Base-by-base conservation (phyloP, 2,329 filamentous ascomycete species). In the Colletotrichum tropicale region DNA sequence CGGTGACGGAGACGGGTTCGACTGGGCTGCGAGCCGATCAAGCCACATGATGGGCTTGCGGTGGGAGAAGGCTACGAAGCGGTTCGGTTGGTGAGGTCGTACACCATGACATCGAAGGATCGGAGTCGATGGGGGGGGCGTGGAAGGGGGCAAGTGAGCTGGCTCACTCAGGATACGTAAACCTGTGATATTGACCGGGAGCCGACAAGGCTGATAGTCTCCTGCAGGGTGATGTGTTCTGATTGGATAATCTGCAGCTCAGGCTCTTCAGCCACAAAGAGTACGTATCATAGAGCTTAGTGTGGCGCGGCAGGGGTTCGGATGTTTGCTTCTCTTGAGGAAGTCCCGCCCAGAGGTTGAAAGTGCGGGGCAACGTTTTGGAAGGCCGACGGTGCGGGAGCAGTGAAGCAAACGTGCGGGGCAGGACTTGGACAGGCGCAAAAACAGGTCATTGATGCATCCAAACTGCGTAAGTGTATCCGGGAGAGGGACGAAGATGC, bases 11-110 rank as follows among this genome's bases (percentile, higher is more conserved):
- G 85, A 91, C 87, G 83, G 91, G 78, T 78, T 92, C 73, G 93
- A 90, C 84, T 94, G 93, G 80, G 90, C 92, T 78, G 94, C 93
- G 78, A 98, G 92, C 83, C 96, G 94, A 87, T 98, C 96, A 82
- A 98, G 92, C 96, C 96, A 98, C 95, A 98, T 98, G 80, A 80
- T 78, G 75, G 76, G 61, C 66, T 74, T 74, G 52, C 70, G 52
- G 6, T 61, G 43, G 28, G 62, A 32, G 34, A 24, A 66, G 75
- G 77, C 78, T 78, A 74, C 64, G 32, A 68, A 56, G 78, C 76
- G 30, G 21, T 76, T 15, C 60, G 64, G 12, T 56, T 24, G 43
- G 32, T 48, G 9, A 12, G 52, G 15, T 32, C 28, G 26, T 34
- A 55, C 43, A 76, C 70, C 70, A 74, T 76, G 58, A 58, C 70